phyloP scores from a whole-genome alignment of 495 filamentous ascomycete genomes.

The Talaromyces stipitatus region DNA sequence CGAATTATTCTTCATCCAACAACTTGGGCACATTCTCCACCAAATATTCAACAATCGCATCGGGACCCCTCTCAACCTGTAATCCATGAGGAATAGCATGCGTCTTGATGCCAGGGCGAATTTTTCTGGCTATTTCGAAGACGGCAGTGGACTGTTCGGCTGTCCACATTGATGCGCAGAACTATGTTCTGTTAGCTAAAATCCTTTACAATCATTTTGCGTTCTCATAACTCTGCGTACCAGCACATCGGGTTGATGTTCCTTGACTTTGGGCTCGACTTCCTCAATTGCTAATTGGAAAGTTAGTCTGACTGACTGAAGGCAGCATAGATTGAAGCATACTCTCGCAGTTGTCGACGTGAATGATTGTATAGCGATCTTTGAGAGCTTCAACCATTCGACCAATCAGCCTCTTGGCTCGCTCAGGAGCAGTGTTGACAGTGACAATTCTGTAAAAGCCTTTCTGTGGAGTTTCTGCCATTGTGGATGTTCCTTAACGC shows the following conservation, averaged over 20 bases:
- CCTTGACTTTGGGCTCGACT: slow-evolving; percentile 40
- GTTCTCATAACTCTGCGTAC: slow-evolving; percentile 19
- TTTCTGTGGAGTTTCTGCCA: slow-evolving; percentile 36
- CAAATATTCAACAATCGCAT: slow-evolving; percentile 59
- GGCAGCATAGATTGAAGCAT: slow-evolving; percentile 9
- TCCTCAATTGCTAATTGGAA: slow-evolving; percentile 38
- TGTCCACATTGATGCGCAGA: slow-evolving; percentile 65
- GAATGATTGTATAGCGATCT: slow-evolving; percentile 50
- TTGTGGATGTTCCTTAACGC: too few relatives aligned
- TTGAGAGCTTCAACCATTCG: slow-evolving; percentile 49
- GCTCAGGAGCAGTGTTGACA: slow-evolving; percentile 61
- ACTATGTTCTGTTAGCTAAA: slow-evolving; percentile 19
- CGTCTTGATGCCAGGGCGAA: slow-evolving; percentile 45
- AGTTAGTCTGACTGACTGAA: background rate
- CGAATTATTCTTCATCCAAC: slow-evolving; percentile 22
- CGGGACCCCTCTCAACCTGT: slow-evolving; percentile 56
- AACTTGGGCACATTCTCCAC: slow-evolving; percentile 48
- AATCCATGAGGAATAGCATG: slow-evolving; percentile 57
- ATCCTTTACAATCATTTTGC: background rate
- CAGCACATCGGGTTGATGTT: slow-evolving; percentile 44
- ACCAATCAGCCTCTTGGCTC: slow-evolving; percentile 54
- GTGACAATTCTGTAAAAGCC: slow-evolving; percentile 57
- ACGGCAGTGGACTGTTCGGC: slow-evolving; percentile 48
- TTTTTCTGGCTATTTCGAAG: slow-evolving; percentile 43
- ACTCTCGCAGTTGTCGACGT: slow-evolving; percentile 53